Percentiles rank a stretch among this genome's conserved stretches.
These are phyloP conservation scores for Geotrichum phurueaensis DNA, from an alignment of 1,139 yeast genomes.

Conservation along the genomic window DNA sequence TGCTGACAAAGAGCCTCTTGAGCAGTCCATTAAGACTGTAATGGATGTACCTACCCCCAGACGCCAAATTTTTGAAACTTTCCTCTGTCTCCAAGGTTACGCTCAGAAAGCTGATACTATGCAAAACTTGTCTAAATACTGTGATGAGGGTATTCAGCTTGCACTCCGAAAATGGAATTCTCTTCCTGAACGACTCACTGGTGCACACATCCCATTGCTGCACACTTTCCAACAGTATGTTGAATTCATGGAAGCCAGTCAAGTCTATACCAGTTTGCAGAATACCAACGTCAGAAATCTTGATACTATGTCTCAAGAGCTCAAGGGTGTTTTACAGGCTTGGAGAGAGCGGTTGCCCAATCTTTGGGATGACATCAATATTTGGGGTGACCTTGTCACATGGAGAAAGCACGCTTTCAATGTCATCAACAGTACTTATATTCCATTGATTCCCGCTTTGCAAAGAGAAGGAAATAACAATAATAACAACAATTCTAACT, in stretches of 20 bases:
- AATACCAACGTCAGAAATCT: slow-evolving; percentile 88
- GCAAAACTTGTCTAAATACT: slow-evolving; percentile 69
- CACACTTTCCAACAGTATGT: slow-evolving; percentile 97
- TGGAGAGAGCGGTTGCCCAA: slow-evolving; percentile 98
- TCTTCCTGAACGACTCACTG: slow-evolving; percentile 68
- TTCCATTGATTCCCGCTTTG: slow-evolving; percentile 84
- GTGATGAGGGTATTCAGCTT: slow-evolving; percentile 95
- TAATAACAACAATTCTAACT: slow-evolving; percentile 70
- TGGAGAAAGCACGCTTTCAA: slow-evolving; percentile 99
- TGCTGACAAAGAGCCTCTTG: slow-evolving; percentile 88
- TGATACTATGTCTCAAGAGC: slow-evolving; percentile 87
- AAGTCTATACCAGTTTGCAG: slow-evolving; percentile 81
- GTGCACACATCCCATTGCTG: slow-evolving; percentile 82
- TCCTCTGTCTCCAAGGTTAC: slow-evolving; percentile 84
- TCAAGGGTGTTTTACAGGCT: slow-evolving; percentile 88
- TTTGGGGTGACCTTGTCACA: slow-evolving; percentile 96
- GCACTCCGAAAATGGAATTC: slow-evolving; percentile 93
- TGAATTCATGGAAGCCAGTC: slow-evolving; percentile 96
- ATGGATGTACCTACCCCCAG: slow-evolving; percentile 99
- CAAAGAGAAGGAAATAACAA: slow-evolving; percentile 60
- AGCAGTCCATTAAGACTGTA: slow-evolving; percentile 88
- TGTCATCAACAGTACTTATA: slow-evolving; percentile 89
- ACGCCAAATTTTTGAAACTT: slow-evolving; percentile 91
- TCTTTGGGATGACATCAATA: slow-evolving; percentile 92
- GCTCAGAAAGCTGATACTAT: slow-evolving; percentile 83